These are phyloP conservation scores for Botryotinia calthae DNA, from an alignment of 2,329 filamentous ascomycete species.

Conservation along the genomic window DNA sequence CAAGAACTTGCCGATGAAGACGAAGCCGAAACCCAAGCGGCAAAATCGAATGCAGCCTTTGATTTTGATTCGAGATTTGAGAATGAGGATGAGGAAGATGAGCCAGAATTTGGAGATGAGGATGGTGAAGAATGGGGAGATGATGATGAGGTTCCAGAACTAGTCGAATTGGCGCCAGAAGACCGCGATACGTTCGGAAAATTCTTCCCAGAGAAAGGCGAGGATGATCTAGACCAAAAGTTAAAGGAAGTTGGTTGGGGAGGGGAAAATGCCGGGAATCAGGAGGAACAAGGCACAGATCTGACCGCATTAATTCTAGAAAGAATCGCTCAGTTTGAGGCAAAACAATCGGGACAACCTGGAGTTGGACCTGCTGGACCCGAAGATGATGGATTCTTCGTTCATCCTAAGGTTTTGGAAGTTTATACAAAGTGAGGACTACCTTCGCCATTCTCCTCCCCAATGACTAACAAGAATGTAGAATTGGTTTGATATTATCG, in stretches of 20 bases:
- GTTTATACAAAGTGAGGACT: slow-evolving; percentile 77
- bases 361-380: slow-evolving; percentile 37
- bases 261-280: slow-evolving; percentile 41
- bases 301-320: slow-evolving; percentile 89
- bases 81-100: slow-evolving; percentile 50
- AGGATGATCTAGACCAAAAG: slow-evolving; percentile 27
- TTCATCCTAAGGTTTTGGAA: slow-evolving; percentile 89
- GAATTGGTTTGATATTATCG: slow-evolving; percentile 81
- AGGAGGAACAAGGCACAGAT: slow-evolving; percentile 63
- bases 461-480: slow-evolving; percentile 39
- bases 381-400: slow-evolving; percentile 75
- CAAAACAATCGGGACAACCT: slow-evolving; percentile 49
- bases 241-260: slow-evolving; percentile 36
- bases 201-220: slow-evolving; percentile 73
- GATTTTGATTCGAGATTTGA: slow-evolving; percentile 75
- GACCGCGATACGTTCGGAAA: slow-evolving; percentile 90
- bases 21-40: slow-evolving; percentile 46
- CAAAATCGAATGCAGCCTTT: slow-evolving; percentile 63
- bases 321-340: slow-evolving; percentile 91
- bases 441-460: neutral
- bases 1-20: slow-evolving; percentile 87
- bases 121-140: slow-evolving; percentile 70
- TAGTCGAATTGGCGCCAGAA: slow-evolving; percentile 80
- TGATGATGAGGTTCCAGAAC: slow-evolving; percentile 69
- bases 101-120: slow-evolving; percentile 50